Evolutionary conservation across 495 filamentous ascomycete genomes (phyloP).

Genomic region (Sordaria brevicollis): DNA sequence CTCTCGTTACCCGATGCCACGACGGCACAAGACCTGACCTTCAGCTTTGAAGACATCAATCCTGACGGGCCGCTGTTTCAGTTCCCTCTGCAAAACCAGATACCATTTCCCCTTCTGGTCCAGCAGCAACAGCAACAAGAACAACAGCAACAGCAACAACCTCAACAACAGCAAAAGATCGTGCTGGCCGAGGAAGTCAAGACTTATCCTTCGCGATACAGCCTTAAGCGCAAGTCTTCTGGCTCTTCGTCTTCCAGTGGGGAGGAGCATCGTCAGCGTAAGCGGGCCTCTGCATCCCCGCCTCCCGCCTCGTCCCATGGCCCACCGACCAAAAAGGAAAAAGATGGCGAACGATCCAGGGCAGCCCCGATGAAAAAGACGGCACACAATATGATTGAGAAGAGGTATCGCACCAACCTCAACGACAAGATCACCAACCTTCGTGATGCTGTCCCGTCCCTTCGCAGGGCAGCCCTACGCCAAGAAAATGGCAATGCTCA

Average conservation of each 20-base stretch:
- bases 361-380: conserved; percentile 19
- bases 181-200: neutral
- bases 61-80: conserved; percentile 5
- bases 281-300: conserved; percentile 3
- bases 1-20: conserved; percentile 8
- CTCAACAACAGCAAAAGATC: neutral
- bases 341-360: neutral
- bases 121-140: neutral
- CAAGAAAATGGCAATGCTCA: neutral
- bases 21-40: neutral
- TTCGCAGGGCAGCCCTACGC: conserved; percentile 25
- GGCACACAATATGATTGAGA: conserved; percentile 41
- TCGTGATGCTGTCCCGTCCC: conserved; percentile 34
- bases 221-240: conserved; percentile 21
- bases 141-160: neutral
- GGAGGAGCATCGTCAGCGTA: conserved; percentile 3
- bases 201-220: conserved; percentile 9
- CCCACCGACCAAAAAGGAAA: neutral
- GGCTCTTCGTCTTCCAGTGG: conserved; percentile 5
- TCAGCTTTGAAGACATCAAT: neutral
- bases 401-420: conserved; percentile 40
- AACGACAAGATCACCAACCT: conserved; percentile 40
- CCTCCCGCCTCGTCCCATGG: conserved; percentile 1
- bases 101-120: neutral
- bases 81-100: neutral